Evolutionary conservation across 371 early-diverging fungal genomes (phyloP).

Genomic region (Choanephora cucurbitarum): DNA sequence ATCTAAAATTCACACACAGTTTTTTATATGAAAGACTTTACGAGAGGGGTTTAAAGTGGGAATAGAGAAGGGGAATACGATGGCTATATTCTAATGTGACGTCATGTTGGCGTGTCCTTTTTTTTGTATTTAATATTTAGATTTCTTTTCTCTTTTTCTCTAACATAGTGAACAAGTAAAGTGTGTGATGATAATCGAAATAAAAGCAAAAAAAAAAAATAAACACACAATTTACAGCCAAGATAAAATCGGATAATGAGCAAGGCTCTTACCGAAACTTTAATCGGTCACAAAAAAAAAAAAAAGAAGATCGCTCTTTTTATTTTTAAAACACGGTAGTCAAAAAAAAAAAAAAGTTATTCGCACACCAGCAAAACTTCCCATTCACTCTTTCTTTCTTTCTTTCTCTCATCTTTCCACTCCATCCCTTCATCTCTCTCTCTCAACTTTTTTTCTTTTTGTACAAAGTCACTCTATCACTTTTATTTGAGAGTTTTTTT

Average conservation of each 20-base stretch:
- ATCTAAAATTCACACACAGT: too few relatives aligned
- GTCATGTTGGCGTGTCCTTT: not conserved
- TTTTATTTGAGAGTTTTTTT: not conserved
- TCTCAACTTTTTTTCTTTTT: slow-evolving; percentile 2
- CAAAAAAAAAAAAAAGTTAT: slow-evolving; percentile 9
- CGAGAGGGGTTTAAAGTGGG: not conserved
- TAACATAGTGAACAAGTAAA: too few relatives aligned
- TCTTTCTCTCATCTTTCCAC: slow-evolving; percentile 8
- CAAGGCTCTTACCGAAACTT: slow-evolving; percentile 27
- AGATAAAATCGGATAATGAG: not conserved
- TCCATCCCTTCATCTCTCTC: slow-evolving; percentile 8
- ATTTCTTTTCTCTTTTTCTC: too few relatives aligned
- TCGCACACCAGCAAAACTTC: slow-evolving; percentile 7
- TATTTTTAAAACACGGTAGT: slow-evolving; percentile 8
- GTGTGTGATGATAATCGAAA: too few relatives aligned
- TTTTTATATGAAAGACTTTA: not conserved
- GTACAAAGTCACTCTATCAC: not conserved
- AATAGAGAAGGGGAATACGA: too few relatives aligned
- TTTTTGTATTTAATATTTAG: too few relatives aligned
- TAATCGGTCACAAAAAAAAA: slow-evolving; percentile 21
- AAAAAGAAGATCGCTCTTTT: slow-evolving; percentile 19
- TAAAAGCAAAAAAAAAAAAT: not conserved
- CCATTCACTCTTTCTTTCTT: slow-evolving; percentile 16
- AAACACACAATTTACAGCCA: too few relatives aligned
- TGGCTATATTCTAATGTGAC: not conserved